Conservation (phyloP, 1,284 basidiomycete genomes). For the Cutaneotrichosporon curvatum region DNA sequence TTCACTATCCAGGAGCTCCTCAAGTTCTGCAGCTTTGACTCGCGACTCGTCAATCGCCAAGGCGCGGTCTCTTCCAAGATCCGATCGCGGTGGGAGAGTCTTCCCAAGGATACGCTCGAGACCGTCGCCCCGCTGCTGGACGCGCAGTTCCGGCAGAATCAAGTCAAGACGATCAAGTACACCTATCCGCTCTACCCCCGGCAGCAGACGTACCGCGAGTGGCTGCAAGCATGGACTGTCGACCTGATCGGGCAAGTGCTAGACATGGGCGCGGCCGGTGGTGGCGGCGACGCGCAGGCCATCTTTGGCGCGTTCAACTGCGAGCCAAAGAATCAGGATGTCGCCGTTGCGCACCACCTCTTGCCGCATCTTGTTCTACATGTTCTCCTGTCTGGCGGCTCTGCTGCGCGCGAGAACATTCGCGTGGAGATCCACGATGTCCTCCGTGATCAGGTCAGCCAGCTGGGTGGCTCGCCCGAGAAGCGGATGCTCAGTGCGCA, state of each 20-base stretch:
- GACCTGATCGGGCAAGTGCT: constrained; percentile 65
- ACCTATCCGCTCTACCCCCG: constrained; percentile 65
- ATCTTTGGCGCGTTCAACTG: constrained; percentile 78
- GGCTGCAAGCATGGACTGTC: constrained; percentile 85
- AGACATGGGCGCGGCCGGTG: constrained; percentile 9
- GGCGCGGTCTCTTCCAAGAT: constrained; percentile 59
- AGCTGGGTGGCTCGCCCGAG: constrained; percentile 56
- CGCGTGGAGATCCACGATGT: constrained; percentile 72
- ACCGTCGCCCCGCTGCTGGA: constrained; percentile 82
- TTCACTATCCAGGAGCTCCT: constrained; percentile 91
- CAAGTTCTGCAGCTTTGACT: constrained; percentile 78
- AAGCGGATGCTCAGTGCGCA: constrained; percentile 82
- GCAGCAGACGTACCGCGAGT: constrained; percentile 81
- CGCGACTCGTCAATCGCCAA: constrained; percentile 41
- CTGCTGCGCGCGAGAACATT: constrained; percentile 60
- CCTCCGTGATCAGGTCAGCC: constrained; percentile 75
- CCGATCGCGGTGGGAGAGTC: constrained; percentile 61
- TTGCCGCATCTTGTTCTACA: constrained; percentile 89
- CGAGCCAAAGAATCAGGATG: constrained; percentile 79
- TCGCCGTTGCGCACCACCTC: constrained; percentile 79
- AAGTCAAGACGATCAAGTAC: constrained; percentile 38
- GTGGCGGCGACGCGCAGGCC: constrained; percentile 33
- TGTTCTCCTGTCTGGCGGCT: constrained; percentile 68
- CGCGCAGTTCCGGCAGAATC: constrained; percentile 55
- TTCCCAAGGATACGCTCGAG: constrained; percentile 80